phyloP scores from a whole-genome alignment of 106 monocot genomes.

The Dendrobium chrysotoxum region DNA sequence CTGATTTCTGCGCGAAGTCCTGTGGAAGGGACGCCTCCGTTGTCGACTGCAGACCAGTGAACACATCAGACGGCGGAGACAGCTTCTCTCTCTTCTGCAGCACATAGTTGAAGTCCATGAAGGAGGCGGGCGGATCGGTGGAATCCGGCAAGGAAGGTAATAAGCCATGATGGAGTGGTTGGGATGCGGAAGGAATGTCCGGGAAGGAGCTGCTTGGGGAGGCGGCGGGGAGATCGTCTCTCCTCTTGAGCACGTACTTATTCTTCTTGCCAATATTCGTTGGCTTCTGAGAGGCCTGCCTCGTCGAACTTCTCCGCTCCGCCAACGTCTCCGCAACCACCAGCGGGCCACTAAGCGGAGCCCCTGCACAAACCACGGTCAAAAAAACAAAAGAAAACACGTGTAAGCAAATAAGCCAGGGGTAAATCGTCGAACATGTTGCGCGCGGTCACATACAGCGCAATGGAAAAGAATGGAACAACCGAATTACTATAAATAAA shows the following conservation, averaged over 20 bases:
- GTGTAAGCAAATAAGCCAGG: neutral
- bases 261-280: slow-evolving; percentile 13
- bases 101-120: neutral
- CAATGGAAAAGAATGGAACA: no score
- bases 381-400: neutral
- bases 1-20: neutral
- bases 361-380: neutral
- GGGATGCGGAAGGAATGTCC: neutral
- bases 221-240: slow-evolving; percentile 9
- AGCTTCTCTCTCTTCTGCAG: slow-evolving; percentile 9
- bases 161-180: neutral
- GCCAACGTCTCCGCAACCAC: slow-evolving; percentile 5
- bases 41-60: no score
- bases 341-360: slow-evolving; percentile 10
- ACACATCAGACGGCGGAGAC: neutral
- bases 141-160: neutral
- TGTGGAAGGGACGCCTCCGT: neutral
- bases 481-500: no score
- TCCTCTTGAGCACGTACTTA: slow-evolving; percentile 20
- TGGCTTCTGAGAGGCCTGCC: neutral
- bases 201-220: neutral
- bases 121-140: neutral
- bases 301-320: neutral
- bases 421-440: neutral
- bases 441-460: no score